Conservation (phyloP, 2,329 filamentous ascomycete genomes). For the Penicillium polonicum region DNA sequence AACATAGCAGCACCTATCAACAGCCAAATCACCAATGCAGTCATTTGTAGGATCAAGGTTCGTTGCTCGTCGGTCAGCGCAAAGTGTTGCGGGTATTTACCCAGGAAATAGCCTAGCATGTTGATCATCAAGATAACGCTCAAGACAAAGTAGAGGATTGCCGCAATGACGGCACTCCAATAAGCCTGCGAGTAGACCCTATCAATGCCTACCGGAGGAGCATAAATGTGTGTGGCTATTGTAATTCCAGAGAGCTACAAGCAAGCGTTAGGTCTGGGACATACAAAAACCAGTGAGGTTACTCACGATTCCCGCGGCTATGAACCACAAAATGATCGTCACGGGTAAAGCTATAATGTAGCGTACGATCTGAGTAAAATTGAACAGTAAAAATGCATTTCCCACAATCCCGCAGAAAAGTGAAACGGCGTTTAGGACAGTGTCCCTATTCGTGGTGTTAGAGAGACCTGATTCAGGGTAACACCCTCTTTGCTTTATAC, state of each 20-base stretch:
- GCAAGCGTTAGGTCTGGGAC: not conserved
- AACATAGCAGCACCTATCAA: conserved; percentile 76
- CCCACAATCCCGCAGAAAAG: conserved; percentile 72
- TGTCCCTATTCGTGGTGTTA: conserved; percentile 53
- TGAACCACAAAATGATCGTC: conserved; percentile 77
- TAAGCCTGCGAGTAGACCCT: conserved; percentile 74
- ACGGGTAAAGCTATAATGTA: conserved; percentile 80
- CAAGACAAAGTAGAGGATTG: conserved; percentile 74
- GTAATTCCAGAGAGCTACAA: conserved; percentile 64
- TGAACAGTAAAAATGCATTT: conserved; percentile 79
- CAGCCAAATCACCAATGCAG: conserved; percentile 78
- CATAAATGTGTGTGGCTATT: conserved; percentile 63
- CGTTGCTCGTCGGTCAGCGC: conserved; percentile 74
- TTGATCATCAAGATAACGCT: conserved; percentile 75
- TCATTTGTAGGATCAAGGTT: conserved; percentile 87
- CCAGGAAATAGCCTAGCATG: conserved; percentile 71
- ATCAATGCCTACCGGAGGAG: conserved; percentile 48
- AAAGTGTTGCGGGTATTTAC: conserved; percentile 78
- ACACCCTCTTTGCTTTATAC: conserved; percentile 4
- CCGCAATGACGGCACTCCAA: conserved; percentile 80
- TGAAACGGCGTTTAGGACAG: conserved; percentile 73
- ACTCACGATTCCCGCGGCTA: conserved; percentile 59
- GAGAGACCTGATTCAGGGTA: not conserved
- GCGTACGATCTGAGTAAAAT: conserved; percentile 77
- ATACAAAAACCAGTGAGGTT: not conserved